These are phyloP conservation scores for Oidiodendron maius DNA, from an alignment of 495 filamentous ascomycete species.

Conservation along the genomic window DNA sequence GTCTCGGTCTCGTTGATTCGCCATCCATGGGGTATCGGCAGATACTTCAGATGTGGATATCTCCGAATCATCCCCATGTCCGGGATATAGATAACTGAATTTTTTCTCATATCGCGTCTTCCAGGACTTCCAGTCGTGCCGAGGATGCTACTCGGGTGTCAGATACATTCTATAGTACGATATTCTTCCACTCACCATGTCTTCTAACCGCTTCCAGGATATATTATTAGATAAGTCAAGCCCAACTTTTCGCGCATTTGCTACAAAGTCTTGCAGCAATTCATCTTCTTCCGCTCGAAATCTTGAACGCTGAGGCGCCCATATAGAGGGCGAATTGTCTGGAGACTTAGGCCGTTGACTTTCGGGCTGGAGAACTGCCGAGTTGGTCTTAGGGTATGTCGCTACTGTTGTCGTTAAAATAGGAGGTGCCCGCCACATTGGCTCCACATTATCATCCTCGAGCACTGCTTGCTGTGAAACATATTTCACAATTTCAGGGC, in stretches of 20 bases:
- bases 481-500: constrained; percentile 16
- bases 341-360: constrained; percentile 15
- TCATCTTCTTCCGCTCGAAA: constrained; percentile 18
- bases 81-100: constrained; percentile 6
- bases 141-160: constrained; percentile 3
- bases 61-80: constrained; percentile 5
- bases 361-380: constrained; percentile 5
- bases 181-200: constrained; percentile 7
- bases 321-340: constrained; percentile 14
- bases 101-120: constrained; percentile 7
- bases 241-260: neutral
- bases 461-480: constrained; percentile 10
- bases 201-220: constrained; percentile 8
- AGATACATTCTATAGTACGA: neutral
- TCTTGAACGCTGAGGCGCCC: constrained; percentile 13
- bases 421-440: constrained; percentile 11
- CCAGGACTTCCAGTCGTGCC: constrained; percentile 9
- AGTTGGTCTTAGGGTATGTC: constrained; percentile 1
- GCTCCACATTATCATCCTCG: constrained; percentile 14
- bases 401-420: neutral
- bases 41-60: constrained; percentile 8
- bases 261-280: constrained; percentile 12
- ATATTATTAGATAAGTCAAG: constrained; percentile 2
- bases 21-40: neutral
- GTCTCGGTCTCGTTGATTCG: neutral